Conservation (phyloP, 345 rosid species). For the Salix exigua region DNA sequence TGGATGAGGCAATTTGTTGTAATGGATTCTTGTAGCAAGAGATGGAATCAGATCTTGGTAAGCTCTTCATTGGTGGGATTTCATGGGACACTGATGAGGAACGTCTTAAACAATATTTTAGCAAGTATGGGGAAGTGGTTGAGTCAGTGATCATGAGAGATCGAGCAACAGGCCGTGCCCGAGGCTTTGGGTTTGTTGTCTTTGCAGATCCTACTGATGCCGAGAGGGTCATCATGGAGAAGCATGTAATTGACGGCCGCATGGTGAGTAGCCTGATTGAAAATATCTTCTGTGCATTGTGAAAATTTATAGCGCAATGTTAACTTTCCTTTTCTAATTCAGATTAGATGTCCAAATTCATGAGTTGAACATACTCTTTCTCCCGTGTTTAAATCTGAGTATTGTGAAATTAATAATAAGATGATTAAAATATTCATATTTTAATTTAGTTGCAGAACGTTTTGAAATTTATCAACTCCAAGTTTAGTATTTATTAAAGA, state of each 20-base stretch:
- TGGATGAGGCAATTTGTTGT: constrained; percentile 32
- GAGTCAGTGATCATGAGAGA: constrained; percentile 98
- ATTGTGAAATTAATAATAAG: neutral
- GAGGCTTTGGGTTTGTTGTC: constrained; percentile 93
- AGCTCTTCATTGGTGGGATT: constrained; percentile 98
- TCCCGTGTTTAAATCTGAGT: neutral
- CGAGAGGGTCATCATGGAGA: constrained; percentile 87
- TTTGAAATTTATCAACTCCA: neutral
- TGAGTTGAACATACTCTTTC: neutral
- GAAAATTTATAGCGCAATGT: neutral
- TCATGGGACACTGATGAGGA: constrained; percentile 99
- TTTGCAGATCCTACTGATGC: constrained; percentile 86
- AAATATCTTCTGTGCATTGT: constrained; percentile 10
- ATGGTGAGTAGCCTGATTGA: constrained; percentile 52
- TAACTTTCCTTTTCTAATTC: neutral
- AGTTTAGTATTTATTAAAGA: neutral
- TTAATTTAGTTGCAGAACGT: neutral
- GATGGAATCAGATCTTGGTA: constrained; percentile 99
- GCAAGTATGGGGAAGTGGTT: constrained; percentile 81
- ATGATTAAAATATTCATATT: neutral
- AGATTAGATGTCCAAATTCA: neutral
- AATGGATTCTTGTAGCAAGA: constrained; percentile 41
- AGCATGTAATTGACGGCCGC: constrained; percentile 92
- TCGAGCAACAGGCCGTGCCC: constrained; percentile 91
- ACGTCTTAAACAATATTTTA: constrained; percentile 76